Percentiles rank a stretch among this genome's conserved stretches.
These are phyloP conservation scores for Wallacemonas collosoma DNA, from an alignment of 208 protist species.

Conservation along the genomic window DNA sequence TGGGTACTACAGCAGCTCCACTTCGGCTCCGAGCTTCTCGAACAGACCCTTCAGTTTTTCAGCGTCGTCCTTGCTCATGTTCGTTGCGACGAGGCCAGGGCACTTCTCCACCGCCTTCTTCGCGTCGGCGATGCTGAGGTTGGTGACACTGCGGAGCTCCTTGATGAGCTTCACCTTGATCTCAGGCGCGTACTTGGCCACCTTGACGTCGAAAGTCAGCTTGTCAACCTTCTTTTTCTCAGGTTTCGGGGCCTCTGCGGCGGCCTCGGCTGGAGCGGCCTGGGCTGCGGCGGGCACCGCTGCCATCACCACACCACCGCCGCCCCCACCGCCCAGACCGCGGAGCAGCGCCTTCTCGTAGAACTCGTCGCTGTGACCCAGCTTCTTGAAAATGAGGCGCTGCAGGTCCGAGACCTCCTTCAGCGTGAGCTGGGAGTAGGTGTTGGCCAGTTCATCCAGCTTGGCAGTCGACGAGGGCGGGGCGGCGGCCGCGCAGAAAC, in stretches of 20 bases:
- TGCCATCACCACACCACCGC: slow-evolving; percentile 42
- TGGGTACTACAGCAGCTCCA: slow-evolving; percentile 75
- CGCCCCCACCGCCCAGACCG: slow-evolving; percentile 81
- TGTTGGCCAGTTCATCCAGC: slow-evolving; percentile 70
- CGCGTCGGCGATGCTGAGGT: slow-evolving; percentile 82
- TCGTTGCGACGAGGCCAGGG: slow-evolving; percentile 85
- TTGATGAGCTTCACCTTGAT: slow-evolving; percentile 93
- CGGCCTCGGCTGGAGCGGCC: slow-evolving; percentile 31
- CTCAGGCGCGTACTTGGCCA: slow-evolving; percentile 80
- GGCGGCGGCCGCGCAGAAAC: slow-evolving; percentile 32
- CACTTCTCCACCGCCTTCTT: slow-evolving; percentile 92
- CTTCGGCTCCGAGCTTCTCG: slow-evolving; percentile 87
- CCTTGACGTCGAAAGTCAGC: slow-evolving; percentile 86
- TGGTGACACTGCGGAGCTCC: slow-evolving; percentile 88
- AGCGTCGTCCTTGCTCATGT: slow-evolving; percentile 86
- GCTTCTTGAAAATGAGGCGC: slow-evolving; percentile 90
- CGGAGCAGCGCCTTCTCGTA: slow-evolving; percentile 90
- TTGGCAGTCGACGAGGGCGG: slow-evolving; percentile 43
- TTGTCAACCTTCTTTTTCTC: slow-evolving; percentile 94
- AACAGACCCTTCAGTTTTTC: slow-evolving; percentile 90
- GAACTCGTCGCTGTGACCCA: slow-evolving; percentile 89
- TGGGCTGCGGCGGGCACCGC: slow-evolving; percentile 35
- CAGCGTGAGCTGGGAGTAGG: slow-evolving; percentile 88
- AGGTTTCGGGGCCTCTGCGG: slow-evolving; percentile 56
- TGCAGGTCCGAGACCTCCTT: slow-evolving; percentile 88